phyloP scores from a whole-genome alignment of 2,329 filamentous ascomycete genomes.

The Beauveria rudraprayagi region DNA sequence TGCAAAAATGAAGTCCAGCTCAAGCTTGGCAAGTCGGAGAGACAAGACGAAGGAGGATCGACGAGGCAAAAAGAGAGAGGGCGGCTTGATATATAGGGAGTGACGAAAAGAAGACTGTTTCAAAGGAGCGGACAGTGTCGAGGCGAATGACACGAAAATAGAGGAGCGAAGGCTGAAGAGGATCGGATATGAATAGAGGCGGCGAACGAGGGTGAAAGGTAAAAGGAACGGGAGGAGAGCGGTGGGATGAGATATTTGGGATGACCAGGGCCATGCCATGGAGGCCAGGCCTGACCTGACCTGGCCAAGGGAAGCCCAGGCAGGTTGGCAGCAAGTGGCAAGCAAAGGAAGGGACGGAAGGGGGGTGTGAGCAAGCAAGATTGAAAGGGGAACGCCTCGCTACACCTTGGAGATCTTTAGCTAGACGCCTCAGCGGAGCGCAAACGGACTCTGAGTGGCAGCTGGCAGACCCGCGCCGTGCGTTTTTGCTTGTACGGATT shows the following conservation, averaged over 20 bases:
- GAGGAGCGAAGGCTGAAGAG: slow-evolving; percentile 10
- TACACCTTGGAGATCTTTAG: neutral
- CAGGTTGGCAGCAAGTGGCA: neutral
- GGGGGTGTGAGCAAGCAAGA: neutral
- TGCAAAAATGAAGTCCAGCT: slow-evolving; percentile 9
- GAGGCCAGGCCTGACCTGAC: neutral
- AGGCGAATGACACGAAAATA: slow-evolving; percentile 8
- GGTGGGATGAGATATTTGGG: slow-evolving; percentile 6
- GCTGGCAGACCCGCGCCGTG: neutral
- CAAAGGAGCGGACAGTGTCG: slow-evolving; percentile 15
- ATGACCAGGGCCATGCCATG: neutral
- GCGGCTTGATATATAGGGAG: slow-evolving; percentile 11
- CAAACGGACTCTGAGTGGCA: neutral
- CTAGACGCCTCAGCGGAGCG: neutral
- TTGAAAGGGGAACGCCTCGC: neutral
- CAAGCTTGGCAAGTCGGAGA: neutral
- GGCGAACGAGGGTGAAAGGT: slow-evolving; percentile 2
- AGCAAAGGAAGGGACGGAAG: neutral
- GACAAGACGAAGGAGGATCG: neutral
- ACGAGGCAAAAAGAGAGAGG: slow-evolving; percentile 2
- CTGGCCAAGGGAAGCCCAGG: neutral
- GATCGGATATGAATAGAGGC: slow-evolving; percentile 7
- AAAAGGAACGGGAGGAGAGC: slow-evolving; percentile 3
- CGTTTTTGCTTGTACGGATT: neutral
- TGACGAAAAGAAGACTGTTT: slow-evolving; percentile 10